A percentile compares a stretch with the other conserved stretches of the same genome.
phyloP scores from a whole-genome alignment of 2,329 filamentous ascomycete genomes.

The Phoma sp. region DNA sequence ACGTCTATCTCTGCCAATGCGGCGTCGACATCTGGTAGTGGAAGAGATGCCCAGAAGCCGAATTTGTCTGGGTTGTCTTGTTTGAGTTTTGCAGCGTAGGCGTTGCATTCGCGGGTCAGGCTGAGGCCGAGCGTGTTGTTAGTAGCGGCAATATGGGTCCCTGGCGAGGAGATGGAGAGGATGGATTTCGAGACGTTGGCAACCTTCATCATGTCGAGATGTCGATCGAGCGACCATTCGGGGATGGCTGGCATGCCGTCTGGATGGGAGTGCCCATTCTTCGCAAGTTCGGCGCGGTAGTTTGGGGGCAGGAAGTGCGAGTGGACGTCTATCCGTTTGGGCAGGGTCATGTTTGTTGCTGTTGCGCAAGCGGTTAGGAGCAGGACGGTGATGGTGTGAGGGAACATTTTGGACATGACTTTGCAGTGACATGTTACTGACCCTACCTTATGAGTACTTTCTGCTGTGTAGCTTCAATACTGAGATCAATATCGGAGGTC shows the following conservation, averaged over 20 bases:
- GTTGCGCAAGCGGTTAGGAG: neutral
- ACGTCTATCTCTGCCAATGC: slow-evolving; percentile 58
- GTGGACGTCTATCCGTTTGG: slow-evolving; percentile 57
- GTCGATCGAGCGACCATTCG: slow-evolving; percentile 55
- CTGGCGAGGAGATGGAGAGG: slow-evolving; percentile 63
- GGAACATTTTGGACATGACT: neutral
- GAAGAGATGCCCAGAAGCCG: slow-evolving; percentile 63
- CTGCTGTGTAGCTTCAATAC: too few relatives aligned
- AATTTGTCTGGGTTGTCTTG: slow-evolving; percentile 51
- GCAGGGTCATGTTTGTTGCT: slow-evolving; percentile 29
- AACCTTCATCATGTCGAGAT: slow-evolving; percentile 60
- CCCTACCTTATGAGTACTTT: too few relatives aligned
- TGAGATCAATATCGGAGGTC: too few relatives aligned
- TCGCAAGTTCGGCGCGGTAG: slow-evolving; percentile 52
- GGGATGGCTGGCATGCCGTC: slow-evolving; percentile 61
- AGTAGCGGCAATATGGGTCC: slow-evolving; percentile 55
- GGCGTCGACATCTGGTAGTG: slow-evolving; percentile 59
- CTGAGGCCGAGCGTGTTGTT: slow-evolving; percentile 47
- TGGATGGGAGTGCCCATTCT: slow-evolving; percentile 53
- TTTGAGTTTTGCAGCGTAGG: slow-evolving; percentile 52
- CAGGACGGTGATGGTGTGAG: neutral
- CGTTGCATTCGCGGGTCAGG: slow-evolving; percentile 53
- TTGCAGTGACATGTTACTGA: too few relatives aligned
- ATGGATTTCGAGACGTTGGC: slow-evolving; percentile 61
- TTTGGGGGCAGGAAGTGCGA: slow-evolving; percentile 55